A percentile compares a stretch with the other conserved stretches of the same genome.
phyloP scores from a whole-genome alignment of 2,329 filamentous ascomycete species.

The Colletotrichum orbiculare region DNA sequence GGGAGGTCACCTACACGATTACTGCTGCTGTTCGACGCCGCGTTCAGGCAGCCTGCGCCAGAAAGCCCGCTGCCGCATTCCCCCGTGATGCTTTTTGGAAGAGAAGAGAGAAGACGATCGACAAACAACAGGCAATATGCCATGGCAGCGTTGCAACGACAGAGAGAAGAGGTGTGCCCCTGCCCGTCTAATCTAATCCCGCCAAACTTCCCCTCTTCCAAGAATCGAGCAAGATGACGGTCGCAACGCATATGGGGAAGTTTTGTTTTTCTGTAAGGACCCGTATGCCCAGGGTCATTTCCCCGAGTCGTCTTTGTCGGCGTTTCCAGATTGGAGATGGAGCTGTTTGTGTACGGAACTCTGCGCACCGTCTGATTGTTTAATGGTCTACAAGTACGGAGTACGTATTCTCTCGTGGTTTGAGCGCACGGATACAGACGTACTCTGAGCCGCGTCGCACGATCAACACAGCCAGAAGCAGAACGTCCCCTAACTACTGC shows the following conservation, averaged over 20 bases:
- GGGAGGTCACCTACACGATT: conserved; percentile 17
- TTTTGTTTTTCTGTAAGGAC: too few relatives aligned
- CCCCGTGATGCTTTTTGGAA: background rate
- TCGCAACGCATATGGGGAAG: too few relatives aligned
- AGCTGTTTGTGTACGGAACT: too few relatives aligned
- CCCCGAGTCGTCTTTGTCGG: too few relatives aligned
- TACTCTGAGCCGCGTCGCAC: conserved; percentile 20
- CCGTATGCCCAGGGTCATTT: too few relatives aligned
- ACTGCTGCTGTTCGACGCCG: background rate
- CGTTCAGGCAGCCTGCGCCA: background rate
- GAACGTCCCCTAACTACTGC: background rate
- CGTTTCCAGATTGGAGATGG: too few relatives aligned
- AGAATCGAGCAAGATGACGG: conserved; percentile 26
- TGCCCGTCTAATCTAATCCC: conserved; percentile 29
- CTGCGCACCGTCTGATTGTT: too few relatives aligned
- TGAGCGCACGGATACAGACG: conserved; percentile 8
- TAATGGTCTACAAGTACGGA: too few relatives aligned
- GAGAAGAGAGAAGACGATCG: conserved; percentile 4
- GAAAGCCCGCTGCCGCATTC: too few relatives aligned
- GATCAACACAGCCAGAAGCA: background rate
- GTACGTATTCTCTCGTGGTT: background rate
- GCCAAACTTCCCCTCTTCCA: conserved; percentile 12
- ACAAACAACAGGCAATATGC: background rate
- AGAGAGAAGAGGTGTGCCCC: background rate
- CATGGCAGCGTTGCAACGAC: background rate